Conservation (phyloP, 345 rosid genomes). For the Eucalyptus curtisii region DNA sequence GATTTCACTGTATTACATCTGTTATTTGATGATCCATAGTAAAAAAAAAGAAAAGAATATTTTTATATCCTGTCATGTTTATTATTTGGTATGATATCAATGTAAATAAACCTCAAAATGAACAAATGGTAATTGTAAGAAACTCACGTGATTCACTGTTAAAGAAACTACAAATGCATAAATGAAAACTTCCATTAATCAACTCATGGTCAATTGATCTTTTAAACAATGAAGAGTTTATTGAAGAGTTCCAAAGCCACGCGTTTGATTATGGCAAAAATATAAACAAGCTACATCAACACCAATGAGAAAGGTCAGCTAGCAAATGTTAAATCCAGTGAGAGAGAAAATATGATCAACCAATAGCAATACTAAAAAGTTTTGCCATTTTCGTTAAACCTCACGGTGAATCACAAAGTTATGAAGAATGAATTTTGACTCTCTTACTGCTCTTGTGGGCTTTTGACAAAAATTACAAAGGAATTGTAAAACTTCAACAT, state of each 20-base stretch:
- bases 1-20: accelerated
- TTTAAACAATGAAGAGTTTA: not conserved
- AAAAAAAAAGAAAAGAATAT: too few species aligned
- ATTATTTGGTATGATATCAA: not conserved
- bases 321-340: not conserved
- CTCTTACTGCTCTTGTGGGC: accelerated
- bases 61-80: accelerated
- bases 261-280: not conserved
- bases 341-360: not conserved
- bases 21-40: too few species aligned
- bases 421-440: not conserved
- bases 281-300: not conserved
- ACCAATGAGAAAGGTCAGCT: not conserved
- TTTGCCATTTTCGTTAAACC: too few species aligned
- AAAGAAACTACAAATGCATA: too few species aligned
- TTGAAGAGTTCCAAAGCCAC: not conserved
- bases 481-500: not conserved
- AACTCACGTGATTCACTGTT: accelerated
- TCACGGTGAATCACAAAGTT: not conserved
- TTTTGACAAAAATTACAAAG: not conserved
- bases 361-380: too few species aligned
- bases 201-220: not conserved
- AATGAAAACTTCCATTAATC: not conserved
- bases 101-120: not conserved
- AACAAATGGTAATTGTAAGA: not conserved